Evolutionary conservation across 306 rosid genomes (phyloP), one percentile per base, ranked within the genome.

Genomic region (Sicyos edulis): DNA sequence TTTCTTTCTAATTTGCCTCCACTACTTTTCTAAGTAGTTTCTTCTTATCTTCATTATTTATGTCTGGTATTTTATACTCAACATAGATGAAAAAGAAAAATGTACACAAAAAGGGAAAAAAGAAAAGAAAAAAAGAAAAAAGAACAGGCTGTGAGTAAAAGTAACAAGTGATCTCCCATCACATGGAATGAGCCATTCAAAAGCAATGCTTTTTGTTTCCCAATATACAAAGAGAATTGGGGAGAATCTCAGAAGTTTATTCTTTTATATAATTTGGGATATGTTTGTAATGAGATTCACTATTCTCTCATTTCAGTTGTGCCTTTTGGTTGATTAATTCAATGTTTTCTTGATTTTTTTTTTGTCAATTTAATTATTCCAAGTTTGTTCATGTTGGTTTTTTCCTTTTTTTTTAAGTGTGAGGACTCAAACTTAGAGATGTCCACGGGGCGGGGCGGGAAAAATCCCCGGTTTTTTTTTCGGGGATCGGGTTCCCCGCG

Each of bases 201-300:
- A 67, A 67, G 72, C 72, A 67, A 67, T 21, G 21, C 20, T 2
- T 62, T 62, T 22, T 65, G 71, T 19, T 65, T 65, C 32, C 24
- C 22, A 40, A 19, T 19, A 19, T 44, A 5, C 26, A 67, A 67
- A 45, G 21, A 22, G 20, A 45, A 21, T 58, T 11, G 40, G 22
- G 32, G 4, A 47, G 72, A 67, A 16, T 62, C 69, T 16, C 50
- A 62, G 37, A 21, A 20, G 7, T 40, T 65, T 47, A 47, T 47
- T 67, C 19, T 67, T 67, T 47, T 67, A 6, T 47, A 19, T 67
- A 32, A 3, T 66, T 65, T 65, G 29, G 34, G 17, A 45, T 20
- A 32, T 32, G 10, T 66, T 45, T 64, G 29, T 64, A 15, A 58
- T 58, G 10, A 12, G 40, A 22, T 24, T 58, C 16, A 21, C 13